Base-by-base conservation (phyloP, 371 early-diverging fungal genomes). In the Basidiobolus meristosporus region DNA sequence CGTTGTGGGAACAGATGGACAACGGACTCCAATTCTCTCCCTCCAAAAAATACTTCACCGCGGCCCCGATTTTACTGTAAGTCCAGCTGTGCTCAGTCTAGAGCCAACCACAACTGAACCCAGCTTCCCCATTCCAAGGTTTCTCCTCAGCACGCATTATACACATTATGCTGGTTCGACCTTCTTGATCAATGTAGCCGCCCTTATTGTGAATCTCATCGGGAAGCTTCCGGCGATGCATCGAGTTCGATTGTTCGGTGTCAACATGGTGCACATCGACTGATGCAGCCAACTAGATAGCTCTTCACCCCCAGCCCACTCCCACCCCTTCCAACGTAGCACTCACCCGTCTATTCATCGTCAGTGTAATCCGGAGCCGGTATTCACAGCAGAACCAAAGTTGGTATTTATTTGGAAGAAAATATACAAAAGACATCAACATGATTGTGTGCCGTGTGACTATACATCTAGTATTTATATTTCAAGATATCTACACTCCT, bases 1-100 rank as follows among this genome's bases (percentile, higher is more conserved):
- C 93, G 14, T 65, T 96, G 39, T 96, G 97, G 97, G 97, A 96
- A 58, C 97, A 96, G 62, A 90, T 96, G 51, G 97, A 96, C 57
- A 76, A 83, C 41, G 95, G 93, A 31, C 80, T 70, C 20, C 91
- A 92, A 50, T 93, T 91, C 54, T 93, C 97, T n/a, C 89, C 93
- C 3, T 79, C 95, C 21, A 82, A 90, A 47, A 96, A 96, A 59
- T 96, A 82, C 53, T 62, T 92, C 29, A 91, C 90, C 9, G 80
- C 82, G 7, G 71, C 90, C 17, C 97, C 97, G 7, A 87, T 91
- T 35, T 60, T 75, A 34, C 60, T 96, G 91, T 95, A 82, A 70
- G 84, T 60, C 15, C 7, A 28, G 26, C 33, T 33, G 26, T 26
- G 5, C 26, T 5, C 9, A 26, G 26, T 26, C 9, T 26, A 26